Base-by-base conservation (phyloP, 2,329 filamentous ascomycete genomes). In the Cladophialophora bantiana region DNA sequence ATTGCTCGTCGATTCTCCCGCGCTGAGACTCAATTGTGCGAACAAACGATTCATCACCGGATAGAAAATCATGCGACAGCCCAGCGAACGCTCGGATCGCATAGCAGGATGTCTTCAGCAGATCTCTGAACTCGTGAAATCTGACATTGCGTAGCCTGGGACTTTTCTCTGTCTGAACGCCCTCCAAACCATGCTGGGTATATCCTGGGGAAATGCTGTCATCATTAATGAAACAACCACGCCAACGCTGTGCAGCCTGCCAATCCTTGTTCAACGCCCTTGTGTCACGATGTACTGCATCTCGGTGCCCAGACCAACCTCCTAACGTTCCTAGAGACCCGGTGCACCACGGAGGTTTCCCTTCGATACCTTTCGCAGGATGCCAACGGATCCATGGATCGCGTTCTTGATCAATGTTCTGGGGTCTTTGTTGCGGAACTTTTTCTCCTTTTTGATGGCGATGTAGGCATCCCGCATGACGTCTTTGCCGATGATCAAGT, bases 161-260 rank as follows among this genome's bases (percentile, higher is more conserved):
- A 9, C 50, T 53, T 53, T 53, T 53, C 50, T 53, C 13, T 53
- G 18, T 12, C 10, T 53, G 1, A 32, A 53, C 32, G 50, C 50
- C 26, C 31, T 18, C 50, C 13, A 31, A 31, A 31, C 50, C 34
- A 7, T 54, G 50, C 50, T 34, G 50, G 50, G 50, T 54, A 54
- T 54, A 10, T 54, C 26, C n/a, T 18, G 50, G 7, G 26, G 7
- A 12, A 54, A 54, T 10, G 13, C 15, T 15, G 34, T 54, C 6
- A 34, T 54, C 50, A 34, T 26, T 3, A 54, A 54, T 10, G 20
- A 54, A 54, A 54, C 50, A 34, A 15, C 7, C 50, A 54, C 50
- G 50, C 50, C 50, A 15, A 54, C 10, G 50, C 50, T 31, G 50
- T 54, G 50, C 50, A 54, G 31, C 50, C 50, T 34, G 12, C 50